Conservation (phyloP, 192 early-diverging fungal genomes). For the Gryganskiella cystojenkinii region DNA sequence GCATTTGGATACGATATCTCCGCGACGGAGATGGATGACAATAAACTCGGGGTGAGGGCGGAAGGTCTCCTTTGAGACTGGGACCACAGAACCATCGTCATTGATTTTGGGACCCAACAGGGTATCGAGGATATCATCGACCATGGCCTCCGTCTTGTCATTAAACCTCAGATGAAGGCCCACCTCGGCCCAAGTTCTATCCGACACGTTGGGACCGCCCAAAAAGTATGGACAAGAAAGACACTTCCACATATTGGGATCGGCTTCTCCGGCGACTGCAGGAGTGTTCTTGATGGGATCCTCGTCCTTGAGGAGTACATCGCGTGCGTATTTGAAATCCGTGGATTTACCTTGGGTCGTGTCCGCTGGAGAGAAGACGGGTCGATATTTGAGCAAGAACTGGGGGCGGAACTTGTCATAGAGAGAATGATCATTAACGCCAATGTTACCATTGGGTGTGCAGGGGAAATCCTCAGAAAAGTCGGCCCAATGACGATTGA, state of each 20-base stretch:
- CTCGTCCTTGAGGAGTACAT: constrained; percentile 34
- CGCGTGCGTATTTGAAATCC: constrained; percentile 22
- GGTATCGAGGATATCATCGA: constrained; percentile 31
- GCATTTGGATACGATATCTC: constrained; percentile 41
- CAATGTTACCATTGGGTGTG: constrained; percentile 29
- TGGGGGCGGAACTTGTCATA: constrained; percentile 41
- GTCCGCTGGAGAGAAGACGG: not conserved
- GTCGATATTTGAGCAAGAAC: constrained; percentile 27
- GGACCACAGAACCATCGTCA: not conserved
- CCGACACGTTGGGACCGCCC: not conserved
- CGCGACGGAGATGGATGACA: constrained; percentile 36
- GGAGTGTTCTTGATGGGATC: not conserved
- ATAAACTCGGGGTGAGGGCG: constrained; percentile 49
- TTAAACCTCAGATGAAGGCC: constrained; percentile 33
- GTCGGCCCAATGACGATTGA: constrained; percentile 23
- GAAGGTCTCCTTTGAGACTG: not conserved
- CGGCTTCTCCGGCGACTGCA: not conserved
- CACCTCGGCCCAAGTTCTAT: constrained; percentile 26
- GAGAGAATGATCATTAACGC: constrained; percentile 3
- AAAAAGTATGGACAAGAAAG: constrained; percentile 34
- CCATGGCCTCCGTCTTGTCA: constrained; percentile 36
- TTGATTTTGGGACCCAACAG: constrained; percentile 17
- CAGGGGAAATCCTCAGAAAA: constrained; percentile 37
- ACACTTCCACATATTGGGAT: constrained; percentile 44
- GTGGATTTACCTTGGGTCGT: constrained; percentile 21